Evolutionary conservation across 163 green algal genomes (phyloP), one percentile per base, ranked within the genome.

Genomic region (Picocystis sp.): DNA sequence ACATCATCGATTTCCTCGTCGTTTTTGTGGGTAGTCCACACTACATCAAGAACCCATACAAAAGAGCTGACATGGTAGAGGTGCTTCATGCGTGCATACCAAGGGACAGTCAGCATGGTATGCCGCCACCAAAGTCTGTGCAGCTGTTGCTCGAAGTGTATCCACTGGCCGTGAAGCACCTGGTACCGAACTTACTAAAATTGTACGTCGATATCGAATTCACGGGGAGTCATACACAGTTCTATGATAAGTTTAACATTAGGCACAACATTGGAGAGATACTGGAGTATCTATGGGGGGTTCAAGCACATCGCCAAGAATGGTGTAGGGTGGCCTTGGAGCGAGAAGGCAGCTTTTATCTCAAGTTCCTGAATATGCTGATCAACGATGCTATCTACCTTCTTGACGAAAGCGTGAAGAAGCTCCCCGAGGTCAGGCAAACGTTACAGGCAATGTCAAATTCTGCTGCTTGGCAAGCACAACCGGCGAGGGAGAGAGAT

Each of bases 161-260:
- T 65, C 81, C 80, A 0, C 60, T 84, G 35, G 76, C 89, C 6
- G 47, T 84, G 19, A 17, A 67, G 14, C 54, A 81, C 63, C 63
- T 96, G 56, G 81, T 93, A 43, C 43, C 73, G 8, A 73, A 71
- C 52, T 64, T 96, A 50, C 53, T 96, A 24, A 49, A 62, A 50
- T 65, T 96, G 29, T 95, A 90, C 59, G 75, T 83, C 10, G 83
- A 94, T 49, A 82, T 95, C 52, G 87, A 95, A 71, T 72, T 81
- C 58, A 92, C 84, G 2, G 87, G 57, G 12, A 46, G 41, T 17
- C 63, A 73, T 57, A 73, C 41, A n/a, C 59, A 81, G 25, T 96
- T 95, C 56, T 93, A 92, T 50, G 76, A 86, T 17, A 96, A 96
- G 70, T 95, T 93, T 67, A 80, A 67, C 52, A 85, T 75, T n/a